Evolutionary conservation across 2,329 filamentous ascomycete species (phyloP).

Genomic region (Arthroderma sp.): DNA sequence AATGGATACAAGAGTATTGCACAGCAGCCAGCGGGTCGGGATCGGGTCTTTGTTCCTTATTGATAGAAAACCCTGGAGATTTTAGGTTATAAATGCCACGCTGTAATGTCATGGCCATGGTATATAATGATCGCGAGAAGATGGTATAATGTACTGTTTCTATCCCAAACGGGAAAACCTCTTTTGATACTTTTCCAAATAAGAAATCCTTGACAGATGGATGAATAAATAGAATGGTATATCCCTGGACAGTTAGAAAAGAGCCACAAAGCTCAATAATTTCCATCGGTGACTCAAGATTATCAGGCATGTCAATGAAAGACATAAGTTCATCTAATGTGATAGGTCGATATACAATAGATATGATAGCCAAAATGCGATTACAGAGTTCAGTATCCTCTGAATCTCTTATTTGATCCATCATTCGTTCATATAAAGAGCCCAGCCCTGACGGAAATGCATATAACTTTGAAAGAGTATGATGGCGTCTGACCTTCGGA

Average conservation of each 20-base stretch:
- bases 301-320: conserved; percentile 11
- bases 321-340: conserved; percentile 21
- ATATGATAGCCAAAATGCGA: conserved; percentile 22
- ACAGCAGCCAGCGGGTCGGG: not conserved
- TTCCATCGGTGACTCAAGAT: conserved; percentile 2
- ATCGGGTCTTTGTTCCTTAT: not conserved
- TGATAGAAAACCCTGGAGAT: not conserved
- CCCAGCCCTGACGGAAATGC: conserved; percentile 11
- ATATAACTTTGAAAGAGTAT: conserved; percentile 10
- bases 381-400: conserved; percentile 20
- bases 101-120: not conserved
- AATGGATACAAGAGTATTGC: not conserved
- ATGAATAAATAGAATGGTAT: conserved; percentile 16
- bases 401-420: conserved; percentile 16
- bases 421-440: conserved; percentile 15
- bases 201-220: conserved; percentile 19
- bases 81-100: not conserved
- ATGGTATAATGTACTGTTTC: not conserved
- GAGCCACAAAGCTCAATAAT: conserved; percentile 16
- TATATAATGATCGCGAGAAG: not conserved
- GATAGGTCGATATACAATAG: conserved; percentile 26
- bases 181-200: conserved; percentile 1
- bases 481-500: not conserved
- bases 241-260: conserved; percentile 13
- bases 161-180: not conserved